Base-by-base conservation (phyloP, 139 green algal species). In the Chlorella sp. region DNA sequence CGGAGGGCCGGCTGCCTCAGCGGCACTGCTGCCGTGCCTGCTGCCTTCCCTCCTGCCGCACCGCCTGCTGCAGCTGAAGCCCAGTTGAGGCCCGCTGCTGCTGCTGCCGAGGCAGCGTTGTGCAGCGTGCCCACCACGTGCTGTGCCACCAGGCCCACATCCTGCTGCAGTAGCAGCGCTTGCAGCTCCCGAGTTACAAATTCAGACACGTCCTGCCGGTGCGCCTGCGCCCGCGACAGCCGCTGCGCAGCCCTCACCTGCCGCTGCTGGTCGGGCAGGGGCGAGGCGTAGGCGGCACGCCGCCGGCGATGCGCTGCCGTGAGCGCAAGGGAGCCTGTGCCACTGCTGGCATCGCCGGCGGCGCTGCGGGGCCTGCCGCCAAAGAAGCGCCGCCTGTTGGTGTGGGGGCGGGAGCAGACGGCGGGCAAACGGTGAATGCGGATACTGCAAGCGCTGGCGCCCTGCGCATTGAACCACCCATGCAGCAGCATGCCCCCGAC, bases 111-210 rank as follows among this genome's bases (percentile, higher is more conserved):
- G n/a, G n/a, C n/a, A n/a, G n/a, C 77, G 36, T 41, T 62, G 3
- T 60, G 76, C 43, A 90, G 44, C 67, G 82, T 88, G 70, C 78
- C 87, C 44, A 84, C 34, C 70, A 84, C 65, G 22, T 87, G 84
- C 60, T 83, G 43, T 6, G 44, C 69, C 58, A 90, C 64, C 58
- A 90, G 60, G 38, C 17, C 56, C 34, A 90, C 87, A 19, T 89
- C 87, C 4, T 67, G 26, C 48, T 84, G 54, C 76, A 86, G 60
- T 69, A 90, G 44, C 32, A 90, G 69, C 0, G 87, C 83, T 64
- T 87, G 54, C 81, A 90, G 83, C 77, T 90, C 87, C 1, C 87
- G 85, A 38, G n/a, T 22, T 11, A 84, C 54, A 81, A 85, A 90
- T 1, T 34, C 22, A 7, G 13, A 19, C 28, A 90, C 44, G 5